A percentile compares a stretch with the other conserved stretches of the same genome.
phyloP scores from a whole-genome alignment of 257 asterid species.

The Craterostigma plantagineum region DNA sequence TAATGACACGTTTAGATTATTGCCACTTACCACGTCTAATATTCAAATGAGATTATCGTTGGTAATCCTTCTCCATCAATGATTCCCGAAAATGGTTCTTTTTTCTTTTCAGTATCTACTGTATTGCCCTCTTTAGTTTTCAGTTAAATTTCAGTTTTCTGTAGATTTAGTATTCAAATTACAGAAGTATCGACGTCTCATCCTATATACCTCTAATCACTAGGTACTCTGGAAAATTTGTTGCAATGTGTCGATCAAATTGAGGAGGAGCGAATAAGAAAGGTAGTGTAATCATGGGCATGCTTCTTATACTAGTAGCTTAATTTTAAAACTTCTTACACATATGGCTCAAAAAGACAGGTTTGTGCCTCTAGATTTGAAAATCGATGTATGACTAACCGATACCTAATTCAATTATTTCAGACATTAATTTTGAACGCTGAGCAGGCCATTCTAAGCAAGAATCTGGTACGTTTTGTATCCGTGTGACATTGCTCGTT shows the following conservation, averaged over 20 bases:
- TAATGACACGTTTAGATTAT: no score
- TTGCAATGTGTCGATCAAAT: constrained; percentile 65
- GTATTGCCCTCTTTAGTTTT: no score
- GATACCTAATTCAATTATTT: constrained; percentile 2
- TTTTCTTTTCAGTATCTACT: no score
- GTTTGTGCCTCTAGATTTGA: constrained; percentile 5
- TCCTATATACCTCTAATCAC: no score
- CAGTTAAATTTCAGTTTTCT: no score
- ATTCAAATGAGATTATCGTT: no score
- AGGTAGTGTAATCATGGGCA: constrained; percentile 24
- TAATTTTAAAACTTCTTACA: no score
- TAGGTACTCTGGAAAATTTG: constrained; percentile 80
- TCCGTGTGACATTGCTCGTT: constrained; percentile 8
- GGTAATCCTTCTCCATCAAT: no score
- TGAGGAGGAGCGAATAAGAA: constrained; percentile 51
- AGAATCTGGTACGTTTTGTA: constrained; percentile 36
- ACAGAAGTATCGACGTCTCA: no score
- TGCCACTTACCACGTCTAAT: constrained; percentile 4
- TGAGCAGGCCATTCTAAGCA: constrained; percentile 89
- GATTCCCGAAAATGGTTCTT: no score
- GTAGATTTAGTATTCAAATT: no score
- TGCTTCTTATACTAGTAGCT: background rate
- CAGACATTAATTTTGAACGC: constrained; percentile 62
- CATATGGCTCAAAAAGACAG: no score
- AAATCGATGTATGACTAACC: background rate